phyloP scores from a whole-genome alignment of 2,329 filamentous ascomycete genomes.

The Fusarium lyarnte region DNA sequence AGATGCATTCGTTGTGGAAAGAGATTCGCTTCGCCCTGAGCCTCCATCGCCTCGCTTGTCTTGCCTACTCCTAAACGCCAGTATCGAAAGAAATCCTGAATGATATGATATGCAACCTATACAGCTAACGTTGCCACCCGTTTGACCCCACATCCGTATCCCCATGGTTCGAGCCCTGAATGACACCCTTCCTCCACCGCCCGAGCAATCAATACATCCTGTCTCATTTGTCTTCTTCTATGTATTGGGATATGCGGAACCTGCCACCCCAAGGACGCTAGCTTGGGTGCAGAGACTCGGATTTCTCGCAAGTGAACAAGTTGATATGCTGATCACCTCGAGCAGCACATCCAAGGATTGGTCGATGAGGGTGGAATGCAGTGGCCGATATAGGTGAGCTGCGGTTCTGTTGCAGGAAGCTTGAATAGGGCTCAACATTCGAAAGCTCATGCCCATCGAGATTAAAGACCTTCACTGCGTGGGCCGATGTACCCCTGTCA shows the following conservation, averaged over 20 bases:
- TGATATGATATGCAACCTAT: constrained; percentile 41
- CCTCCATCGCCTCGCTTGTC: constrained; percentile 33
- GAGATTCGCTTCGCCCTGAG: constrained; percentile 8
- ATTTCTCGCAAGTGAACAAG: constrained; percentile 77
- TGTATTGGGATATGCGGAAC: constrained; percentile 26
- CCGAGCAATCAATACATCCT: constrained; percentile 8
- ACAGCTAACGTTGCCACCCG: constrained; percentile 23
- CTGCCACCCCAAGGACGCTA: constrained; percentile 41
- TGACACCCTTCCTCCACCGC: not conserved
- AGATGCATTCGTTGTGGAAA: constrained; percentile 19
- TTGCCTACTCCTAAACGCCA: constrained; percentile 35
- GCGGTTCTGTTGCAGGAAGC: constrained; percentile 83
- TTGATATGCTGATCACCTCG: constrained; percentile 91
- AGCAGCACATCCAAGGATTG: constrained; percentile 88
- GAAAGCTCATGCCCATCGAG: constrained; percentile 83
- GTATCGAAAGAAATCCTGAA: constrained; percentile 32
- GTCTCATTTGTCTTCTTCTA: not conserved
- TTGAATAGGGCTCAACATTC: constrained; percentile 87
- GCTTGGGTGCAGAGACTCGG: constrained; percentile 47
- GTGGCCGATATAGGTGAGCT: constrained; percentile 86
- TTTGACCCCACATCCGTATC: constrained; percentile 20
- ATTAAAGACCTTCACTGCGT: constrained; percentile 93
- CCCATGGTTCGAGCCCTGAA: not conserved
- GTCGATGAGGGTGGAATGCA: constrained; percentile 93
- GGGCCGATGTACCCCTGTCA: constrained; percentile 82